These are phyloP conservation scores for Monosiga brevicollis DNA, from an alignment of 78 protist species.

Conservation along the genomic window DNA sequence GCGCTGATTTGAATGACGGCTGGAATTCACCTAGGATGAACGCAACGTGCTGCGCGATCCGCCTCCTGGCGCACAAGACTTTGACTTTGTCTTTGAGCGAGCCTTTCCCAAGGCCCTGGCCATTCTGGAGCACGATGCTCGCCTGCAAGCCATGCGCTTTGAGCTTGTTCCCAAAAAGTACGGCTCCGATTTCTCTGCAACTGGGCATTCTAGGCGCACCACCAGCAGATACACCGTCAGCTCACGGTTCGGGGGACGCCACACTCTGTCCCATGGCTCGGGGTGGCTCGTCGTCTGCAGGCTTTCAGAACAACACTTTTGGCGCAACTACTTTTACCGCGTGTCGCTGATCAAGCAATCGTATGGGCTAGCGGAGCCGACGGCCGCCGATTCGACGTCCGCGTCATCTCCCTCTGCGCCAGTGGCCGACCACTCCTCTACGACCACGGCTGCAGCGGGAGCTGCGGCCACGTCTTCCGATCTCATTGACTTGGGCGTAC, in stretches of 20 bases:
- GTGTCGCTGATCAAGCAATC: slow-evolving; percentile 12
- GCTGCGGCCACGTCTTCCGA: background rate
- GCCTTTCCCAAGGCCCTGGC: background rate
- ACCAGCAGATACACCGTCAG: too few species aligned
- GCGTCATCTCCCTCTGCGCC: background rate
- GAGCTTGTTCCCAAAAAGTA: background rate
- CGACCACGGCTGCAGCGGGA: background rate
- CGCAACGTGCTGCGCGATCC: background rate
- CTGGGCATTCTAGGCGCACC: too few species aligned
- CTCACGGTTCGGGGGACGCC: too few species aligned
- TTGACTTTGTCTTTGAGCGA: background rate
- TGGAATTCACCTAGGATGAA: too few species aligned
- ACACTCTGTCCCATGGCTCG: too few species aligned
- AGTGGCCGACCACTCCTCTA: background rate
- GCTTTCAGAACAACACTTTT: background rate
- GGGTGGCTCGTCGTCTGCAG: background rate
- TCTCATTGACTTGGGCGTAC: too few species aligned
- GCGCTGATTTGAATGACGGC: background rate
- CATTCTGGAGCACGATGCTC: background rate
- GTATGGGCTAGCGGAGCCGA: background rate
- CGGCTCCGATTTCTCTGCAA: too few species aligned
- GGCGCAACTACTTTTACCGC: slow-evolving; percentile 29
- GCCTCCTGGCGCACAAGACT: background rate
- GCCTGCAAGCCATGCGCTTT: background rate
- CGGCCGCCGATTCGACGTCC: too few species aligned